phyloP scores from a whole-genome alignment of 331 rosid genomes.

The Acacia pycnantha region DNA sequence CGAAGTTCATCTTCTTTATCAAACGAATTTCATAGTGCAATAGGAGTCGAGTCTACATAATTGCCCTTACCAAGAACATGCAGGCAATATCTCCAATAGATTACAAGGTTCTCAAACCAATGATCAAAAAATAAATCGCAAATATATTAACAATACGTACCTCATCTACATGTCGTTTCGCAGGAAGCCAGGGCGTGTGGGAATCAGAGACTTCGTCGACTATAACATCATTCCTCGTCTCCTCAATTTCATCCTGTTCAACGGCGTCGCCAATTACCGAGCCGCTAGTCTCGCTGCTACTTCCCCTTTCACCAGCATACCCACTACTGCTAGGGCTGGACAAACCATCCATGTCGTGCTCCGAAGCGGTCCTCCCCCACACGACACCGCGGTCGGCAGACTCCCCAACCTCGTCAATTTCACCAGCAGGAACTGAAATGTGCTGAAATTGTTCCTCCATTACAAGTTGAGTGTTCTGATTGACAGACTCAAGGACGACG shows the following conservation, averaged over 20 bases:
- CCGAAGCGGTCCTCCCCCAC: slow-evolving; percentile 58
- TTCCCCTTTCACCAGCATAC: slow-evolving; percentile 83
- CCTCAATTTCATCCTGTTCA: slow-evolving; percentile 50
- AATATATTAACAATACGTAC: slow-evolving; percentile 37
- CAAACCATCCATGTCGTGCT: slow-evolving; percentile 54
- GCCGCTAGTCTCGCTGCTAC: slow-evolving; percentile 58
- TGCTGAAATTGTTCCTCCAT: slow-evolving; percentile 25
- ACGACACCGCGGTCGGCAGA: slow-evolving; percentile 24
- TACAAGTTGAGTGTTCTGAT: slow-evolving; percentile 2
- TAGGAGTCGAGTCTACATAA: not conserved
- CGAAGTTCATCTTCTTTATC: not conserved
- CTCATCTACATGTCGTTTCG: slow-evolving; percentile 83
- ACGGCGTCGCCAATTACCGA: slow-evolving; percentile 52
- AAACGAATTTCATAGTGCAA: not conserved
- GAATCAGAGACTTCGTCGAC: slow-evolving; percentile 42
- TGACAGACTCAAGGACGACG: slow-evolving; percentile 33
- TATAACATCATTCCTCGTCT: slow-evolving; percentile 34
- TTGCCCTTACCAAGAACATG: not conserved
- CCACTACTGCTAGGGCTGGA: slow-evolving; percentile 96
- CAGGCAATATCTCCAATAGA: not conserved
- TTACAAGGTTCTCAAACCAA: not conserved
- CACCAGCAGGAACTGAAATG: slow-evolving; percentile 25
- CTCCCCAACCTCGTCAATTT: slow-evolving; percentile 26
- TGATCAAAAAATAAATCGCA: not conserved
- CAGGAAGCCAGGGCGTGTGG: slow-evolving; percentile 60